Percentiles rank a stretch among this genome's conserved stretches.
phyloP scores from a whole-genome alignment of 441 rosid species.

The Populus trichocarpa region DNA sequence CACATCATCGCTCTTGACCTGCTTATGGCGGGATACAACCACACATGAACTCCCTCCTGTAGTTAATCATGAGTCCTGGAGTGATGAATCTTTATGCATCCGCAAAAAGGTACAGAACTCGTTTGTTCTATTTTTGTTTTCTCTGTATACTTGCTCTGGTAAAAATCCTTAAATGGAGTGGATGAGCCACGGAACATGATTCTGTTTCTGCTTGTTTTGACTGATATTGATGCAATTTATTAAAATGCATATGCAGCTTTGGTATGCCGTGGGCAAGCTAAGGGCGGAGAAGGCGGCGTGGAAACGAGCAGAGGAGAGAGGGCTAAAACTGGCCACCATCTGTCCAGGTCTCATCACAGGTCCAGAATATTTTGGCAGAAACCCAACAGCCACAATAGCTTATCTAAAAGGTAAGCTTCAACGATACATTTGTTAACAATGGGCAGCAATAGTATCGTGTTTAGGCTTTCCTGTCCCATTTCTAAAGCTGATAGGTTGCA shows the following conservation, averaged over 20 bases:
- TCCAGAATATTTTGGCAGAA: conserved; percentile 46
- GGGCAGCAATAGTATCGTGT: not conserved
- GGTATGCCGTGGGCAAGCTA: conserved; percentile 90
- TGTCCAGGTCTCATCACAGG: conserved; percentile 79
- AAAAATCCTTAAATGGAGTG: not conserved
- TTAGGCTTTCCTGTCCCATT: not conserved
- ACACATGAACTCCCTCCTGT: conserved; percentile 31
- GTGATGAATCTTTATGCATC: conserved; percentile 66
- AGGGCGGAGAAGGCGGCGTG: conserved; percentile 84
- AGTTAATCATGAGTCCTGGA: conserved; percentile 72
- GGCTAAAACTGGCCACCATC: conserved; percentile 58
- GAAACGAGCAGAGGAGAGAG: conserved; percentile 52
- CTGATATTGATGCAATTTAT: not conserved
- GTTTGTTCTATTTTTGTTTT: not conserved
- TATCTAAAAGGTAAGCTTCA: conserved; percentile 49
- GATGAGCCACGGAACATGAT: not conserved
- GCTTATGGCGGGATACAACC: conserved; percentile 53
- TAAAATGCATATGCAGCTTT: conserved; percentile 43
- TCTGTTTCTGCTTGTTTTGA: not conserved
- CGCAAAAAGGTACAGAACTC: conserved; percentile 50
- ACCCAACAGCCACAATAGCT: conserved; percentile 63
- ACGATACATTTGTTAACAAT: not conserved
- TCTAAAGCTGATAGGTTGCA: not conserved
- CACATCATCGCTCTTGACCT: conserved; percentile 81
- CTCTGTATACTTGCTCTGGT: not conserved